Conservation (phyloP, 345 rosid species). For the Odontarrhena argentea region DNA sequence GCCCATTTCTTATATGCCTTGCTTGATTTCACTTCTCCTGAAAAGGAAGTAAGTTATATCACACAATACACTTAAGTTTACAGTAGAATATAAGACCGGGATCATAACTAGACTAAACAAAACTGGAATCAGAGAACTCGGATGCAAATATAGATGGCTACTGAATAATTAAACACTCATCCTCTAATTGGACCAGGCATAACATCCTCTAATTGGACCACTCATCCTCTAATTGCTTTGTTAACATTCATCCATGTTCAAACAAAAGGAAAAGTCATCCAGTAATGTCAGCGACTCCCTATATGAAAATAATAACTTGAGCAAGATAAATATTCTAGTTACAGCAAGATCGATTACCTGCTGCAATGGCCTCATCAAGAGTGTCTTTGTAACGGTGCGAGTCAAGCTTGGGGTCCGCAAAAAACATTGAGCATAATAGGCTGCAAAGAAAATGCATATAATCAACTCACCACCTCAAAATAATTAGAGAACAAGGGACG, state of each 20-base stretch:
- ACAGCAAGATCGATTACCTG: slow-evolving; percentile 46
- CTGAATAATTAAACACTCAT: slow-evolving; percentile 4
- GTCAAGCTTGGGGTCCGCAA: slow-evolving; percentile 84
- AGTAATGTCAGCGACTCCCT: not conserved
- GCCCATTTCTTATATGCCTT: slow-evolving; percentile 84
- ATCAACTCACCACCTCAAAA: slow-evolving; percentile 1
- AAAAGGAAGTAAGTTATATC: not conserved
- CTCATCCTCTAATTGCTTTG: not conserved
- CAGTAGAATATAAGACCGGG: not conserved
- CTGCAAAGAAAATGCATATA: slow-evolving; percentile 39
- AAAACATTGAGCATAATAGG: slow-evolving; percentile 88
- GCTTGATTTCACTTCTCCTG: slow-evolving; percentile 70
- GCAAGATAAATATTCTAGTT: slow-evolving; percentile 1
- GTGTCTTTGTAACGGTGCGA: slow-evolving; percentile 84
- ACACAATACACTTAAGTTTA: slow-evolving; percentile 5
- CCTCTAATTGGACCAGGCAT: not conserved
- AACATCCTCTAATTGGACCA: not conserved
- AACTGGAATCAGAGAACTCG: not conserved
- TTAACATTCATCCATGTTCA: slow-evolving; percentile 11
- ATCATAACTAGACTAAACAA: not conserved
- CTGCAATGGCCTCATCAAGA: slow-evolving; percentile 68
- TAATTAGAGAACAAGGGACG: slow-evolving; percentile 1
- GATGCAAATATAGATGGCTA: not conserved
- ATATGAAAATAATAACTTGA: not conserved
- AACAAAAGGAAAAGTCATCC: not conserved